A percentile compares a stretch with the other conserved stretches of the same genome.
phyloP scores from a whole-genome alignment of 2,329 filamentous ascomycete species.

The Alternaria gaisen region DNA sequence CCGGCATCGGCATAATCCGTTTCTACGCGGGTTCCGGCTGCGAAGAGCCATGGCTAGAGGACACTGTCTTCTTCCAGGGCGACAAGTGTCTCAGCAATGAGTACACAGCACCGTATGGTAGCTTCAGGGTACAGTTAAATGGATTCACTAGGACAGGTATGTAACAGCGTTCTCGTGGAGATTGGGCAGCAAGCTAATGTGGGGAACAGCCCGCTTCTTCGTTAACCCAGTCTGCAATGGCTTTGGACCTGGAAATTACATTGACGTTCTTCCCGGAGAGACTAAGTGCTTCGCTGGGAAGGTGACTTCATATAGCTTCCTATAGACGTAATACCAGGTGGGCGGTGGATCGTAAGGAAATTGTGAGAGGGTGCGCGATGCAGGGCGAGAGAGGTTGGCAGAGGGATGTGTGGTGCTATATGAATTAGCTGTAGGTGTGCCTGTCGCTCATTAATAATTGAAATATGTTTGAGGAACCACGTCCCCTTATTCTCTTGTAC shows the following conservation, averaged over 20 bases:
- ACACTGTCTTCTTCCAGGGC: slow-evolving; percentile 13
- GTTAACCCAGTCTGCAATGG: slow-evolving; percentile 6
- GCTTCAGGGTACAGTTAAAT: slow-evolving; percentile 1
- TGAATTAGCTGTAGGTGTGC: neutral
- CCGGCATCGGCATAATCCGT: slow-evolving; percentile 7
- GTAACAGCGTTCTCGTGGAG: neutral
- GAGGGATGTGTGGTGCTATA: neutral
- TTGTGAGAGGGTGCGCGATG: neutral
- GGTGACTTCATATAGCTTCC: slow-evolving; percentile 1
- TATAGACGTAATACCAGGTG: neutral
- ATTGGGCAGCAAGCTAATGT: neutral
- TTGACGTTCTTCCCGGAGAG: slow-evolving; percentile 3
- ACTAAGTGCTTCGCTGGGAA: neutral
- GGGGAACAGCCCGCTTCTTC: slow-evolving; percentile 5
- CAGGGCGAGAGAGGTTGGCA: neutral
- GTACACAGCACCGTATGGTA: slow-evolving; percentile 5
- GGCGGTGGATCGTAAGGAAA: neutral
- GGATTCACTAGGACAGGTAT: slow-evolving; percentile 3
- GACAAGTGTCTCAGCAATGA: neutral
- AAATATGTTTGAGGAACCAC: neutral
- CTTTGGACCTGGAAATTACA: neutral
- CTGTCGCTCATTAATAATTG: neutral
- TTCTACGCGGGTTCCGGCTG: slow-evolving; percentile 12
- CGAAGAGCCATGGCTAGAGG: slow-evolving; percentile 11
- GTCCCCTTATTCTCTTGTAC: neutral